Base-by-base conservation (phyloP, 2,329 filamentous ascomycete species). In the Calonectria hongkongensis region DNA sequence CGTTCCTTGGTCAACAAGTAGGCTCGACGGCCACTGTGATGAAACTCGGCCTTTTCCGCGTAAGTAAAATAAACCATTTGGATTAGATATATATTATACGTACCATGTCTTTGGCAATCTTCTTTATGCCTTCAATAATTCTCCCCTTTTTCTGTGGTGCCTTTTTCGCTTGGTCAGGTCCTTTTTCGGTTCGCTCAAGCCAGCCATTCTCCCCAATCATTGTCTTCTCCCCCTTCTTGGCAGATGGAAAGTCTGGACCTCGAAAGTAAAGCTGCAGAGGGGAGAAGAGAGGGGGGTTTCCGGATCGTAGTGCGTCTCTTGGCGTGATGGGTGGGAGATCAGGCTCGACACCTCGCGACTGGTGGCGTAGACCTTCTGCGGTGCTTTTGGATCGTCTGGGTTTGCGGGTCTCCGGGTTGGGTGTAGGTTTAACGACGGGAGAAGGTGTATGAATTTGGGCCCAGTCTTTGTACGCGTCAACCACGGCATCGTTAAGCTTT, bases 121-220 rank as follows among this genome's bases (percentile, higher is more conserved):
- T 89, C 75, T 86, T 86, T 72, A 90, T 83, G 60, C 83, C 84
- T 69, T 87, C 85, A 3, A 89, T 74, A 51, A 90, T 84, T 0
- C 85, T 81, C 0, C 76, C 70, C 73, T 84, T 87, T 76, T 86
- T 88, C 48, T 81, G 79, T 0, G 79, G 76, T 2, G 78, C 68
- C 73, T 80, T 82, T 27, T 75, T 80, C 2, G 70, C 74, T 43
- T 78, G 76, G 1, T 81, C 76, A 4, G 69, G 71, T 8, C 48
- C 43, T 15, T 70, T 71, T 7, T 80, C 81, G 1, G 84, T 87
- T 18, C 85, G 84, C 78, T 91, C 89, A 2, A 91, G 84, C 89
- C 89, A 92, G 27, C 90, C 90, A 60, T 89, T 86, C 3, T 88
- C 82, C 3, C 90, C 89, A 70, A 91, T 87, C 79, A 92, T 80